Evolutionary conservation across 2,329 filamentous ascomycete species (phyloP).

Genomic region (Fonsecaea multimorphosa): DNA sequence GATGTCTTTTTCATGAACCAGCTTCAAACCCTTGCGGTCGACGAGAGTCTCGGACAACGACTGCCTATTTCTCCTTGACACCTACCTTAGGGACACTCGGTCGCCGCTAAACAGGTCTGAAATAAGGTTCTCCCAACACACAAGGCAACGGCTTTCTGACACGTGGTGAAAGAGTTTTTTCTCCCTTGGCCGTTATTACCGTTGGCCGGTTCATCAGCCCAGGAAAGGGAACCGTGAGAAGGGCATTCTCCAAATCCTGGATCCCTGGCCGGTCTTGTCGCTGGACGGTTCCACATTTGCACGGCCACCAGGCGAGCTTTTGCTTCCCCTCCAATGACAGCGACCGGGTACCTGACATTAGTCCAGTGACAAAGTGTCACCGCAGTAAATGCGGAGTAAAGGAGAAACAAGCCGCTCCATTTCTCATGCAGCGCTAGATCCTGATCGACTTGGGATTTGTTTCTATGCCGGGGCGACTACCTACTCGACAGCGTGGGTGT

Average conservation of each 20-base stretch:
- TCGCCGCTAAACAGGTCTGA: not conserved
- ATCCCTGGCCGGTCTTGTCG: not conserved
- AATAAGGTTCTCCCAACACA: not conserved
- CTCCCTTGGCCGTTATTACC: not conserved
- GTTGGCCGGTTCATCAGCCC: not conserved
- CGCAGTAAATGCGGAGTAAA: slow-evolving; percentile 3
- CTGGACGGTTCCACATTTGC: slow-evolving; percentile 5
- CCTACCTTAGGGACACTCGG: not conserved
- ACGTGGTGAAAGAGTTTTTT: slow-evolving; percentile 8
- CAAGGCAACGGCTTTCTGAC: not conserved
- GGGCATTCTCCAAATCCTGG: not conserved
- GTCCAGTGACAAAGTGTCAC: not conserved
- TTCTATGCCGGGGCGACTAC: slow-evolving; percentile 6
- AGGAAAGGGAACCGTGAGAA: not conserved
- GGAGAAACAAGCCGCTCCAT: slow-evolving; percentile 28
- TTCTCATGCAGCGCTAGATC: slow-evolving; percentile 13
- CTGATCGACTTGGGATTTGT: not conserved
- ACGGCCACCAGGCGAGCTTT: not conserved
- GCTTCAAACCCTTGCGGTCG: not conserved
- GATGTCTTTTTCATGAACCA: not conserved
- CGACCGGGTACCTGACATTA: slow-evolving; percentile 15
- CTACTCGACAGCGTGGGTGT: slow-evolving; percentile 11
- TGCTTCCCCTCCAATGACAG: slow-evolving; percentile 5
- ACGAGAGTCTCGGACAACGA: not conserved
- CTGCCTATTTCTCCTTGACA: not conserved